phyloP scores from a whole-genome alignment of 306 rosid genomes.

The Rosa multiflora region DNA sequence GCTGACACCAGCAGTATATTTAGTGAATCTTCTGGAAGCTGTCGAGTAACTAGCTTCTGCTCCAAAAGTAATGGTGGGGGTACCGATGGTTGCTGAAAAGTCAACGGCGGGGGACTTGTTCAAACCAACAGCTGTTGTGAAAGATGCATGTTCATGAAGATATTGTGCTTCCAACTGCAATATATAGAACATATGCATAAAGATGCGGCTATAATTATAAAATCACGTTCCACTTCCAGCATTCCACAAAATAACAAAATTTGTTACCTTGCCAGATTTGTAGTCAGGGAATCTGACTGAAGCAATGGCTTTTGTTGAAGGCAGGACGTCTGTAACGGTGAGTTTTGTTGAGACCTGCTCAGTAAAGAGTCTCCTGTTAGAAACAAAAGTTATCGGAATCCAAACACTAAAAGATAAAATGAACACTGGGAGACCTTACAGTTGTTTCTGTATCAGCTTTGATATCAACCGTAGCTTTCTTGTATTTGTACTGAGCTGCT shows the following conservation, averaged over 20 bases:
- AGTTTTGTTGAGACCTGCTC: constrained; percentile 47
- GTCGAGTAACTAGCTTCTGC: constrained; percentile 61
- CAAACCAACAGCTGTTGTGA: constrained; percentile 49
- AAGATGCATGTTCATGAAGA: constrained; percentile 61
- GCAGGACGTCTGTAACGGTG: constrained; percentile 43
- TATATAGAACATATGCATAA: not conserved
- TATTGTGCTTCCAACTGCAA: constrained; percentile 67
- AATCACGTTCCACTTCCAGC: not conserved
- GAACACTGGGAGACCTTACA: constrained; percentile 34
- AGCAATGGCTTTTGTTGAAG: constrained; percentile 47
- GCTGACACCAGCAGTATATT: constrained; percentile 72
- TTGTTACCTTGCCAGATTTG: constrained; percentile 56
- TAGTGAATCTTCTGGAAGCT: constrained; percentile 42
- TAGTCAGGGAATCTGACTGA: constrained; percentile 55
- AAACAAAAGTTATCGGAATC: not conserved
- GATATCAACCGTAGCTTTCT: constrained; percentile 42
- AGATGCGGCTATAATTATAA: not conserved
- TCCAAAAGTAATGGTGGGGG: constrained; percentile 66
- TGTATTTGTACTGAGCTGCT: constrained; percentile 39
- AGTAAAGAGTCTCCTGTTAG: not conserved
- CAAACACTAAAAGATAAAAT: not conserved
- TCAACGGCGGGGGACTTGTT: constrained; percentile 46
- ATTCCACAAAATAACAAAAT: constrained; percentile 8
- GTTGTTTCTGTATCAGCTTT: constrained; percentile 60
- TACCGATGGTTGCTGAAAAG: constrained; percentile 67